Evolutionary conservation across 2,329 filamentous ascomycete species (phyloP), one percentile per base, ranked within the genome.

Genomic region (Epichloe baconii): DNA sequence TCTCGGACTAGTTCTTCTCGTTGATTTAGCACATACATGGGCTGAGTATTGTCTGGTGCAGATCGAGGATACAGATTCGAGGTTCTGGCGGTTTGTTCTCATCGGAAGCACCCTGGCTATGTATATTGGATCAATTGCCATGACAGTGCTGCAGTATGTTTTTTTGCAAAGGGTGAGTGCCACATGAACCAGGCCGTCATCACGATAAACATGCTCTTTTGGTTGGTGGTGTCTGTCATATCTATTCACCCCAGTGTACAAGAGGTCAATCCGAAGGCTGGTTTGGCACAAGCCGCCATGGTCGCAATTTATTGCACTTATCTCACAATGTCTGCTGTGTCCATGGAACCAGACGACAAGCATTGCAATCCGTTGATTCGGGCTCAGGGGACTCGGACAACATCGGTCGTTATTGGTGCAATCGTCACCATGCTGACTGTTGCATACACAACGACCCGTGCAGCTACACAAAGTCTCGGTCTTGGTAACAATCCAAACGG

Each of bases 281-380:
- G 93, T 47, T 77, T 98, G 53, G 93, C 93, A n/a, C 93, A 98
- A 66, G 89, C 90, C 42, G 91, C 93, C 55, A 96, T 97, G 80
- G 93, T 98, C 44, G 88, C 90, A 17, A 80, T 95, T 53, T 98
- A 98, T 75, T 98, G 93, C 79, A 97, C 93, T 43, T 98, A 98
- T 65, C 80, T 98, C 51, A 98, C 93, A 58, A 88, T 98, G 82
- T 96, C 90, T 2, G 93, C 93, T 26, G 93, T 98, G 1, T 95
- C 89, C 51, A 97, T 98, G 93, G 91, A 98, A 62, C 93, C 93
- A 0, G 91, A 97, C 66, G 72, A 96, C 72, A 85, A 87, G 60
- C 79, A 87, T 57, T 98, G 93, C 79, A 98, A 98, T 68, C 93
- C 93, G 8, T 77, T 98, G 35, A 76, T 96, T 54, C 82, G 80